A percentile compares a stretch with the other conserved stretches of the same genome.
These are phyloP conservation scores for Alternaria hordeiaustralica DNA, from an alignment of 2,329 filamentous ascomycete genomes.

Conservation along the genomic window DNA sequence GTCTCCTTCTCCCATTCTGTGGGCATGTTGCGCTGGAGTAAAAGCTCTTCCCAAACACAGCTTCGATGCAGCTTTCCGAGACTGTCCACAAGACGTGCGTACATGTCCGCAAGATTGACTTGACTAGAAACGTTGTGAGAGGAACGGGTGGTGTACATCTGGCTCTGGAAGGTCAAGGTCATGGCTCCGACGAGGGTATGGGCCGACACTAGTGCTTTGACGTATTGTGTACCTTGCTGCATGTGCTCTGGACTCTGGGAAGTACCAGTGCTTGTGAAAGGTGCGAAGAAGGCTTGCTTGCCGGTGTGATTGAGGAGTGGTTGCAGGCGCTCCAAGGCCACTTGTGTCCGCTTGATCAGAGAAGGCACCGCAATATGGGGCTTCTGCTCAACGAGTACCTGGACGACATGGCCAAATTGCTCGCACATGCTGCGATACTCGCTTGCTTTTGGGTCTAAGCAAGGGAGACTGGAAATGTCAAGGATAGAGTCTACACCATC, in stretches of 20 bases:
- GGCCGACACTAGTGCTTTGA: slow-evolving; percentile 78
- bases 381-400: slow-evolving; percentile 79
- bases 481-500: slow-evolving; percentile 85
- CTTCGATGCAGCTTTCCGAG: slow-evolving; percentile 80
- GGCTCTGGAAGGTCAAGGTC: slow-evolving; percentile 72
- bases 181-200: slow-evolving; percentile 79
- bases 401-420: slow-evolving; percentile 75
- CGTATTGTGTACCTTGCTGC: slow-evolving; percentile 73
- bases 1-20: slow-evolving; percentile 65
- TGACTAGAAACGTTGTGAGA: slow-evolving; percentile 70
- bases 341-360: slow-evolving; percentile 75
- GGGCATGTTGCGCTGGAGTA: slow-evolving; percentile 75
- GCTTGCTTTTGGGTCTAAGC: slow-evolving; percentile 75
- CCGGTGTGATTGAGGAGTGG: slow-evolving; percentile 65
- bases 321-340: slow-evolving; percentile 70
- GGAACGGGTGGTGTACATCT: slow-evolving; percentile 69
- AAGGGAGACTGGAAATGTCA: slow-evolving; percentile 82
- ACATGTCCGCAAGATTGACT: slow-evolving; percentile 86
- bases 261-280: slow-evolving; percentile 56
- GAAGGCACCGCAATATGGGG: slow-evolving; percentile 83
- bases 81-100: slow-evolving; percentile 73
- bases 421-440: slow-evolving; percentile 66
- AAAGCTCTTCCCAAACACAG: slow-evolving; percentile 84
- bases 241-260: slow-evolving; percentile 45
- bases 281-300: slow-evolving; percentile 71